Evolutionary conservation across 208 protist species (phyloP).

Genomic region (Angomonas ambiguus): DNA sequence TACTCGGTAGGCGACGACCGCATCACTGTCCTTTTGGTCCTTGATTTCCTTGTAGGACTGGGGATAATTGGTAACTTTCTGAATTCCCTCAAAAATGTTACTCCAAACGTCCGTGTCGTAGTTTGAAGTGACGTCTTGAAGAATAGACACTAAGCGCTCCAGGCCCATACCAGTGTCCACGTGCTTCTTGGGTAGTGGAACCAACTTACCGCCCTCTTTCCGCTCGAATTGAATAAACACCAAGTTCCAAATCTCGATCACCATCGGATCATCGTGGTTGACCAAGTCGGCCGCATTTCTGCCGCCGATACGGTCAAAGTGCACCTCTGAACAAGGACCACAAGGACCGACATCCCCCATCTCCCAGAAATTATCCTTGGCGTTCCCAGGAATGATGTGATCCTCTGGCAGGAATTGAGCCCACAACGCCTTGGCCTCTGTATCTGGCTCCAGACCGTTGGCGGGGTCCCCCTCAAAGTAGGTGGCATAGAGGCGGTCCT

Average conservation of each 20-base stretch:
- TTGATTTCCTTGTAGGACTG: slow-evolving; percentile 83
- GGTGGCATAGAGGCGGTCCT: slow-evolving; percentile 97
- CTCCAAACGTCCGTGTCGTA: slow-evolving; percentile 99
- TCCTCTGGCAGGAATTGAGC: slow-evolving; percentile 84
- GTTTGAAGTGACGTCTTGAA: slow-evolving; percentile 97
- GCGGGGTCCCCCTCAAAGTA: slow-evolving; percentile 96
- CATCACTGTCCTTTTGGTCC: slow-evolving; percentile 78
- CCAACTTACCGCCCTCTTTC: slow-evolving; percentile 82
- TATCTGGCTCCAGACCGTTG: slow-evolving; percentile 87
- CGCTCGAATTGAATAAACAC: slow-evolving; percentile 99
- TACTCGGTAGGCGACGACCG: slow-evolving; percentile 96
- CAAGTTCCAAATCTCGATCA: slow-evolving; percentile 99
- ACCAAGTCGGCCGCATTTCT: slow-evolving; percentile 95
- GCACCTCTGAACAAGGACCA: slow-evolving; percentile 98
- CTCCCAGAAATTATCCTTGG: slow-evolving; percentile 99
- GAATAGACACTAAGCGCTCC: slow-evolving; percentile 96
- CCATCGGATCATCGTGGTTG: slow-evolving; percentile 98
- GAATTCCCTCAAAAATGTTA: slow-evolving; percentile 96
- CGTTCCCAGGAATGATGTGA: slow-evolving; percentile 89
- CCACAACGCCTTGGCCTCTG: slow-evolving; percentile 94
- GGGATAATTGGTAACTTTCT: slow-evolving; percentile 88
- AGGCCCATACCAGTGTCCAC: slow-evolving; percentile 99
- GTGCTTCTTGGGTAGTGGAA: slow-evolving; percentile 89
- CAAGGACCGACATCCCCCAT: slow-evolving; percentile 99
- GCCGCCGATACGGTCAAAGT: slow-evolving; percentile 98